Base-by-base conservation (phyloP, 1,284 basidiomycete genomes). In the Macrocystidia cucumis region DNA sequence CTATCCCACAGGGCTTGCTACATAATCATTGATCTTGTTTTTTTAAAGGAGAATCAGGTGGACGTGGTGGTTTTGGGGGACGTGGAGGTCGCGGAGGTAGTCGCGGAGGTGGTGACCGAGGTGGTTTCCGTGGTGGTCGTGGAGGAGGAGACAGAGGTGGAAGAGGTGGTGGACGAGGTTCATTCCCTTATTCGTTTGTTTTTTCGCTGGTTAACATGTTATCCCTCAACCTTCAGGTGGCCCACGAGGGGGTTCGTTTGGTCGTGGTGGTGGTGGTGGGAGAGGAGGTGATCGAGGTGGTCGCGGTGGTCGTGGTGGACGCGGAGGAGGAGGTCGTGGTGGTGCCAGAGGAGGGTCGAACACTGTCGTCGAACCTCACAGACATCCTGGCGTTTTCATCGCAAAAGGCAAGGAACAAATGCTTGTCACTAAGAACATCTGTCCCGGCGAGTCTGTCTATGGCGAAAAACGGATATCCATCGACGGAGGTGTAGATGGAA, bases 391-490 rank as follows among this genome's bases (percentile, higher is more conserved):
- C 44, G 78, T 99, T 47, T 93, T 92, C 68, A 84, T 93, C 50
- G 91, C 90, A 39, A 91, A 91, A 62, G 87, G 84, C 53, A 97
- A 99, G 68, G 96, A 99, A 57, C 87, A 91, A 54, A 77, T 98
- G 60, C 71, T 99, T 44, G 95, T 99, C 59, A 98, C 95, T 34
- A 92, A 92, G 67, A 98, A 98, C 65, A 74, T 99, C 48, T 91
- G 89, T 32, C 95, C 96, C 8, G 96, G 95, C 40, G 95, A 98
- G 58, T 88, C 87, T 12, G 96, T 99, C 16, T 98, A 99, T 61
- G 96, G 95, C 48, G 95, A 99, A 67, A 99, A 99, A 73, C 74
- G 90, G 65, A 88, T 93, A 63, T 75, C 80, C 32, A 73, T 95
- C 49, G 85, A 90, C 6, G 78, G 78, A 3, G 77, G 73, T 32